Conservation (phyloP, 140 eudicot species). For the Senecio squalidus region DNA sequence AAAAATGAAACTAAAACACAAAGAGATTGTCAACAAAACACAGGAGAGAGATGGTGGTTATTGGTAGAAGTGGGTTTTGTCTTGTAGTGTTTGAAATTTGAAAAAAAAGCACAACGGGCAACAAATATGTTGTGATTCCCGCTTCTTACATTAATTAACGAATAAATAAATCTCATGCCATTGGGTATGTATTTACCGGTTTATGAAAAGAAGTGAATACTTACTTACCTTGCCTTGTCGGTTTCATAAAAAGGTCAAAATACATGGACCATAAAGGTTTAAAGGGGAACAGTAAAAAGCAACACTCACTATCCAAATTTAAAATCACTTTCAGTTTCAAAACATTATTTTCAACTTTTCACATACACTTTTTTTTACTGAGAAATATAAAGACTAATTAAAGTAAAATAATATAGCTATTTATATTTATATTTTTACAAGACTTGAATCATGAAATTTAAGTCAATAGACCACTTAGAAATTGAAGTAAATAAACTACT, state of each 20-base stretch:
- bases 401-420: no score
- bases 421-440: no score
- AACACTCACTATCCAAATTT: neutral
- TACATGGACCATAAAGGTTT: conserved; percentile 29
- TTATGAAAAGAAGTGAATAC: conserved; percentile 15
- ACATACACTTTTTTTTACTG: no score
- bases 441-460: no score
- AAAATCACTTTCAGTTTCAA: neutral
- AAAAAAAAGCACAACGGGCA: conserved; percentile 29
- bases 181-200: no score
- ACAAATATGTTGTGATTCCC: conserved; percentile 34
- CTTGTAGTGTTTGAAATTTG: conserved; percentile 47
- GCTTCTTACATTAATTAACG: conserved; percentile 41
- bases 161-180: conserved; percentile 20
- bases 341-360: no score
- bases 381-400: no score
- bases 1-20: neutral
- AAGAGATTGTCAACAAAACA: neutral
- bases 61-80: conserved; percentile 30
- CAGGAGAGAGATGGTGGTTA: conserved; percentile 25
- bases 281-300: conserved; percentile 16
- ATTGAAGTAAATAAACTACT: no score
- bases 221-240: conserved; percentile 16
- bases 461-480: no score
- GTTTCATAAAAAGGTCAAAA: conserved; percentile 33